A percentile compares a stretch with the other conserved stretches of the same genome.
These are phyloP conservation scores for Rhodosporidiobolus sp. DNA, from an alignment of 768 basidiomycete genomes.

Conservation along the genomic window DNA sequence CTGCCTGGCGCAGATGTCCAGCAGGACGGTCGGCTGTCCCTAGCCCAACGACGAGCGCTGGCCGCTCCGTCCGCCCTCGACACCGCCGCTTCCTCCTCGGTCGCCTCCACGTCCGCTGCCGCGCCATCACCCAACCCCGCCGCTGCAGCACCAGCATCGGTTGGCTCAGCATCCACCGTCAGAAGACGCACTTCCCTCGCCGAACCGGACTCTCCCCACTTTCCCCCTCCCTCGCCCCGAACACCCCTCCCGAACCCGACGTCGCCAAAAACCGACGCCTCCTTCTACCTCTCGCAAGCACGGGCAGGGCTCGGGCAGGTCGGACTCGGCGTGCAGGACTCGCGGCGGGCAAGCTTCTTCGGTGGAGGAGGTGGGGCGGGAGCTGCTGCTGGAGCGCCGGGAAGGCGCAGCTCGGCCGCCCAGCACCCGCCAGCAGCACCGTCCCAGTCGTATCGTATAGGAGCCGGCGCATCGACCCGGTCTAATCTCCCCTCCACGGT, in stretches of 20 bases:
- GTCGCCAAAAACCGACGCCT: not conserved
- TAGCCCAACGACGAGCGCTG: not conserved
- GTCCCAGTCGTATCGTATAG: too few species aligned
- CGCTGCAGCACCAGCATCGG: not conserved
- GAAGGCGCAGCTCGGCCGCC: too few species aligned
- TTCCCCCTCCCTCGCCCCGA: not conserved
- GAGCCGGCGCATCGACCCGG: too few species aligned
- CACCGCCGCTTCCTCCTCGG: not conserved
- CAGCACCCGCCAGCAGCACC: too few species aligned
- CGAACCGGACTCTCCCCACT: not conserved
- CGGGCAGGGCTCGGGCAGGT: not conserved
- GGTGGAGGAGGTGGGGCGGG: not conserved
- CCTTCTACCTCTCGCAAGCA: not conserved
- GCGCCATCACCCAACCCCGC: not conserved
- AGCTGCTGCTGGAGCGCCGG: not conserved
- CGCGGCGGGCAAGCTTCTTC: not conserved
- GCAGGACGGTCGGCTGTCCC: not conserved
- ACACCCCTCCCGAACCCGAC: not conserved
- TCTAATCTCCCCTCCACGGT: too few species aligned
- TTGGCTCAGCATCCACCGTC: not conserved
- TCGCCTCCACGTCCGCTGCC: not conserved
- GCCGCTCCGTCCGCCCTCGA: not conserved
- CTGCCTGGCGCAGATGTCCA: not conserved
- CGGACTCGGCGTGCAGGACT: not conserved
- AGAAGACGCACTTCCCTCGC: not conserved